These are phyloP conservation scores for Saprolegnia parasitica DNA, from an alignment of 352 stramenopile species.

Conservation along the genomic window DNA sequence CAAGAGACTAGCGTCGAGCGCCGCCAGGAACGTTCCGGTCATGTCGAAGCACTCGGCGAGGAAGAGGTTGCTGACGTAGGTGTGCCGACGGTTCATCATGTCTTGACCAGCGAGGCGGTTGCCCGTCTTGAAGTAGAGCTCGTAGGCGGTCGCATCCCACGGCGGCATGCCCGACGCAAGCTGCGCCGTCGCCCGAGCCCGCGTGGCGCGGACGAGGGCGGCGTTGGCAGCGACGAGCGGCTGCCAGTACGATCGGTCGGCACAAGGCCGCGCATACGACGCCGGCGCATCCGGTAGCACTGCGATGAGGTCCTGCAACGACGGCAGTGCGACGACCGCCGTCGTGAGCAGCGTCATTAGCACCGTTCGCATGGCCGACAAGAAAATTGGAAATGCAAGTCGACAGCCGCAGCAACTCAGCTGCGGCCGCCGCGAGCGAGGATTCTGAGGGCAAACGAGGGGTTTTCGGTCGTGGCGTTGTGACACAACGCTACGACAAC, in stretches of 20 bases:
- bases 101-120: background rate
- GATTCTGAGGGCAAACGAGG: too few relatives aligned
- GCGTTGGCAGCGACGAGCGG: background rate
- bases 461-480: too few relatives aligned
- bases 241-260: background rate
- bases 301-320: background rate
- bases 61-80: background rate
- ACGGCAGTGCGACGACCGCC: too few relatives aligned
- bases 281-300: background rate
- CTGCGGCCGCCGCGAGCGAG: too few relatives aligned
- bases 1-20: background rate
- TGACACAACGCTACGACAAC: too few relatives aligned
- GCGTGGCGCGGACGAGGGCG: background rate
- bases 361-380: too few relatives aligned
- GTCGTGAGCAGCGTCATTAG: too few relatives aligned
- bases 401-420: too few relatives aligned
- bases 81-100: background rate
- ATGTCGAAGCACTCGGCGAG: slow-evolving; percentile 4
- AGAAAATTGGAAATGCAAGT: too few relatives aligned
- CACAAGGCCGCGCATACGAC: background rate
- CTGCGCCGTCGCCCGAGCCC: background rate
- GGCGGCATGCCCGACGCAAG: background rate
- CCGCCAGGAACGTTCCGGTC: background rate
- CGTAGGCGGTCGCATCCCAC: background rate
- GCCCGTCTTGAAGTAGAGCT: background rate